Evolutionary conservation across 345 rosid species (phyloP), one percentile per base, ranked within the genome.

Genomic region (Lenwebbia sp.): DNA sequence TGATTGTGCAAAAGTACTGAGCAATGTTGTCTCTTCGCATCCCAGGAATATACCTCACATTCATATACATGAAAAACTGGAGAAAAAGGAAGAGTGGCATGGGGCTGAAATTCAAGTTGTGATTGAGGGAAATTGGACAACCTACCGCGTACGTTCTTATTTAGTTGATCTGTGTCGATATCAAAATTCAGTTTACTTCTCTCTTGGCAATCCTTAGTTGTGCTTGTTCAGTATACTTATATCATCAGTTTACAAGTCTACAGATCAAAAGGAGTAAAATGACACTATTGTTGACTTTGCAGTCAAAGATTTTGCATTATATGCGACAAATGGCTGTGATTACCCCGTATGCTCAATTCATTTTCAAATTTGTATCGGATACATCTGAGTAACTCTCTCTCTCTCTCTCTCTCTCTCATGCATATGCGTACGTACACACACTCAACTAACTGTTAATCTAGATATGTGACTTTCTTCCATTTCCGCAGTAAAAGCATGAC

Each of bases 281-380:
- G 50, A 83, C 22, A 84, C 60, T 58, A 50, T 58, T 90, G 54
- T 83, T 88, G 54, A 83, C 83, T 62, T 86, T 93, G 89, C 94
- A 96, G 99, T 96, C 98, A 70, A 97, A 97, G 90, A 97, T 97
- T 91, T 92, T 96, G 94, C 99, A 97, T 89, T 97, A 94, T 89
- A 95, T 97, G 98, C 93, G 99, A 87, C 98, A 97, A 88, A 97
- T 97, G 99, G 99, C 99, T 88, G 98, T 97, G 86, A 96, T 97
- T 90, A 97, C 99, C 54, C 99, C 98, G 5, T 97, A 97, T 87
- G 95, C 98, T 26, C 97, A 97, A 85, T 97, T 97, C 90, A 87
- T 94, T 33, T 97, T 97, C 90, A 93, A 87, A 92, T 97, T 94
- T 90, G 86, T 96, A 87, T 90, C 98, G 17, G 98, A 96, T 78